A percentile compares a stretch with the other conserved stretches of the same genome.
Evolutionary conservation across 2,329 filamentous ascomycete genomes (phyloP).

Genomic region (Zymoseptoria passerinii): DNA sequence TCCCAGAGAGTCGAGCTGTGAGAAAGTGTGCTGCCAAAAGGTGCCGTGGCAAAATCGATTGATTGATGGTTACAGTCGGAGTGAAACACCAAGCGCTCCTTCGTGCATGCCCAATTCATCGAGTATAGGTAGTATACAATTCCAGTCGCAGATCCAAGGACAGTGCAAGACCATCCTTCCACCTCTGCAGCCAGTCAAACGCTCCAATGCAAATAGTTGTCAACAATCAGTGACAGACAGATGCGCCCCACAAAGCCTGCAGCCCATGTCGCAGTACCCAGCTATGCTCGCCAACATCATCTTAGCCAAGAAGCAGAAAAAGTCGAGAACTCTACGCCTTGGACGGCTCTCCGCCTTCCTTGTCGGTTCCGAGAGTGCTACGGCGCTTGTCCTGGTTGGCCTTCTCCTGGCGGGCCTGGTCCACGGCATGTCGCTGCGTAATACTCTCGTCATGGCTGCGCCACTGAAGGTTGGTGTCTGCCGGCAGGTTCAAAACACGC

Average conservation of each 20-base stretch:
- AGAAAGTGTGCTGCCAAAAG: not conserved
- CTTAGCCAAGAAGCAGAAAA: not conserved
- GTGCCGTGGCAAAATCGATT: not conserved
- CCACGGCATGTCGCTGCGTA: conserved; percentile 79
- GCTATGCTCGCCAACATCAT: not conserved
- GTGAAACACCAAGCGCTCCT: not conserved
- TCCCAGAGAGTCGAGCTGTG: not conserved
- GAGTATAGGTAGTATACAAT: not conserved
- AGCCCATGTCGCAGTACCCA: not conserved
- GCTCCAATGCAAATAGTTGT: not conserved
- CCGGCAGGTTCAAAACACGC: conserved; percentile 73
- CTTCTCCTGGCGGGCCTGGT: conserved; percentile 87
- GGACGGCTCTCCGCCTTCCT: conserved; percentile 3
- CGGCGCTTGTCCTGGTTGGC: conserved; percentile 41
- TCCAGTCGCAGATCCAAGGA: not conserved
- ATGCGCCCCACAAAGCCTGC: not conserved
- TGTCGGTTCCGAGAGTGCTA: conserved; percentile 27
- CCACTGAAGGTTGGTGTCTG: conserved; percentile 86
- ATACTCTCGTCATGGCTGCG: conserved; percentile 96
- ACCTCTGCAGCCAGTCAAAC: not conserved
- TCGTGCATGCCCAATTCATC: not conserved
- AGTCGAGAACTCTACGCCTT: not conserved
- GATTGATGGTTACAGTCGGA: not conserved
- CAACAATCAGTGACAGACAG: not conserved
- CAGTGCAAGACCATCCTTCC: not conserved